Percentiles rank a stretch among this genome's conserved stretches.
These are phyloP conservation scores for Annona cherimola DNA, from an alignment of 164 flowering plant species.

Conservation along the genomic window DNA sequence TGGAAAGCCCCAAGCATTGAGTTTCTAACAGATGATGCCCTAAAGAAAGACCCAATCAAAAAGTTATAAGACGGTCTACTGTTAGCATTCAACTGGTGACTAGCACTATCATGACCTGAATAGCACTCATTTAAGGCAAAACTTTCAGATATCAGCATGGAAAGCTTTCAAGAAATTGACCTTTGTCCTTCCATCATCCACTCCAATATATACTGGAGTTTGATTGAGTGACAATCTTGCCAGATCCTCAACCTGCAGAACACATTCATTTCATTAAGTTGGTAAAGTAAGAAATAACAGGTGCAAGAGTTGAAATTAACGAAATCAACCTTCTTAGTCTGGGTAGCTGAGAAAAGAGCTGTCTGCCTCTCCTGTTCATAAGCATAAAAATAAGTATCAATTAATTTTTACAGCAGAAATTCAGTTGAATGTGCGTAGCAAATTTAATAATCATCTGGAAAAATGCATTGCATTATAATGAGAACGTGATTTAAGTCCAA, in stretches of 20 bases:
- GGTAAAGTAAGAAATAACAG: not conserved
- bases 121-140: not conserved
- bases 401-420: too few relatives aligned
- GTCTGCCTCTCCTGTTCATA: conserved; percentile 77
- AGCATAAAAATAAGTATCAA: not conserved
- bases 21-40: too few relatives aligned
- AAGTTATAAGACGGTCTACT: not conserved
- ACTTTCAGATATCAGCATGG: not conserved
- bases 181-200: conserved; percentile 88
- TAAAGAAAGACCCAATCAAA: not conserved
- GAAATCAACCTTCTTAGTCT: conserved; percentile 72
- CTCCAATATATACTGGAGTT: conserved; percentile 76
- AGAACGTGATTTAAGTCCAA: too few relatives aligned
- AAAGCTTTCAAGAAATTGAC: conserved; percentile 22
- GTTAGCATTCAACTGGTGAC: not conserved
- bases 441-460: too few relatives aligned
- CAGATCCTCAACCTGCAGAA: conserved; percentile 84
- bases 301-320: not conserved
- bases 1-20: too few relatives aligned
- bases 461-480: too few relatives aligned
- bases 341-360: conserved; percentile 96
- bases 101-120: not conserved
- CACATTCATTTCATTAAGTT: not conserved
- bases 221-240: conserved; percentile 77
- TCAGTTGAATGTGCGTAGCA: too few relatives aligned